These are phyloP conservation scores for Abrus pulchellus DNA, from an alignment of 306 rosid species.

Conservation along the genomic window DNA sequence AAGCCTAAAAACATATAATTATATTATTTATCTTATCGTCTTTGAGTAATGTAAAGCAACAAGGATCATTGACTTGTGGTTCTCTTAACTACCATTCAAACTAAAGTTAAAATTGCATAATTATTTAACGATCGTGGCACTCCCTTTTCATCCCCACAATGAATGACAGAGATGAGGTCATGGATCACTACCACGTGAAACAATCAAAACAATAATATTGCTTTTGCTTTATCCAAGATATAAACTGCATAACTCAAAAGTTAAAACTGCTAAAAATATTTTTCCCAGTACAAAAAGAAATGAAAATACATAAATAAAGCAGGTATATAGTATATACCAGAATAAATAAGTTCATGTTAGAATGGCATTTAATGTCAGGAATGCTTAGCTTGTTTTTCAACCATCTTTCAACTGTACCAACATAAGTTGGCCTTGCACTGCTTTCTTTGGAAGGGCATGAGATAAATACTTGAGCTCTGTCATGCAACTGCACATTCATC, in stretches of 20 bases:
- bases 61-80: background rate
- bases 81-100: constrained; percentile 1
- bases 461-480: constrained; percentile 93
- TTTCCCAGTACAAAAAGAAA: constrained; percentile 1
- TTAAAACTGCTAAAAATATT: constrained; percentile 25
- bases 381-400: constrained; percentile 65
- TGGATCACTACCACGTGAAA: constrained; percentile 25
- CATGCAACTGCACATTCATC: constrained; percentile 76
- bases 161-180: background rate
- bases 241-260: constrained; percentile 18
- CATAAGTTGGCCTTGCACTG: constrained; percentile 64
- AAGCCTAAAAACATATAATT: background rate
- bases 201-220: constrained; percentile 2
- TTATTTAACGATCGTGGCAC: background rate
- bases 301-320: constrained; percentile 15
- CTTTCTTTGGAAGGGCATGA: constrained; percentile 66
- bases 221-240: background rate
- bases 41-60: background rate
- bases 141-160: background rate
- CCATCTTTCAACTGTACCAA: constrained; percentile 86
- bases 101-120: constrained; percentile 1
- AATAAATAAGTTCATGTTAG: constrained; percentile 67
- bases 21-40: background rate
- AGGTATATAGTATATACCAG: constrained; percentile 68
- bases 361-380: constrained; percentile 66